Evolutionary conservation across 2,329 filamentous ascomycete species (phyloP), one percentile per base, ranked within the genome.

Genomic region (Trichoderma koningiopsis): DNA sequence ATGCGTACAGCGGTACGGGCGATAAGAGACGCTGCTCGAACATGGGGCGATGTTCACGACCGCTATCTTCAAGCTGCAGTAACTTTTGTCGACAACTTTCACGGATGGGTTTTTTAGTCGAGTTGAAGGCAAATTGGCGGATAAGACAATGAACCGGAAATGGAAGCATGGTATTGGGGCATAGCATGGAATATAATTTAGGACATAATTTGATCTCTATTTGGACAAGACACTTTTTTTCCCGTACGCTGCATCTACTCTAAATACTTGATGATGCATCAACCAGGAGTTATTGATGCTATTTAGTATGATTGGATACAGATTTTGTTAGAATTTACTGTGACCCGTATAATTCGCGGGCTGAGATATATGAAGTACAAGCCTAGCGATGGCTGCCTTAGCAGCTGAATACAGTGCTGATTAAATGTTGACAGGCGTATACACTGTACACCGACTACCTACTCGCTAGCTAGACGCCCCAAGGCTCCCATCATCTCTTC

Each of bases 71-170:
- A 87, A 68, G 86, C 90, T 7, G 92, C 92, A 1, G 85, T 92
- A 27, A 87, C 88, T 61, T 92, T 95, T 79, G 89, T 88, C 3
- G 89, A 92, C 71, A 89, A 91, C 69, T 95, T 94, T 75, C 79
- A 87, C 49, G 89, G 89, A 0, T 95, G 92, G 92, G 78, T 55
- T 52, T 49, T 47, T 40, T 70, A 57, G 24, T 16, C 57, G 22
- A 6, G 19, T 19, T 4, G 24, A 24, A 11, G 29, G 29, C 11
- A 43, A 37, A 16, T 22, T 35, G 55, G 29, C n/a, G 55, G 31
- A 19, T 16, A 29, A 19, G 55, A 24, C 19, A 49, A 19, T 16
- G 52, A 14, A 52, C 37, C 37, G 64, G 29, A 59, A 33, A 37
- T 52, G 49, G 16, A 52, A 24, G 55, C 55, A 37, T n/a, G 14